Conservation (phyloP, 2,329 filamentous ascomycete species). For the Pseudogymnoascus sp. region DNA sequence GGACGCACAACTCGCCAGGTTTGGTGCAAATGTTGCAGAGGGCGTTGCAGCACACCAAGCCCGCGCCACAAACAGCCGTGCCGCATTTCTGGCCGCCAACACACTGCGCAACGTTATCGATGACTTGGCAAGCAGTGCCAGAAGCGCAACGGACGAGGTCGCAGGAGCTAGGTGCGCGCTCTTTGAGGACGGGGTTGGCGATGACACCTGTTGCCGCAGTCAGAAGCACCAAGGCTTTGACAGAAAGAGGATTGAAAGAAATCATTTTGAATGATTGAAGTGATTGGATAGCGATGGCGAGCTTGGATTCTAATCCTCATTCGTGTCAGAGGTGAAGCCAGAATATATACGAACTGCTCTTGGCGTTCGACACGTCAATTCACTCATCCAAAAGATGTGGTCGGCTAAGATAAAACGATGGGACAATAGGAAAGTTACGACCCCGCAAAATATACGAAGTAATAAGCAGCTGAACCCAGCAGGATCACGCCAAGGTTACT, state of each 20-base stretch:
- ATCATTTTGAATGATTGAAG: background rate
- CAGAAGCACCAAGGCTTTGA: background rate
- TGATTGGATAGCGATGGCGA: constrained; percentile 1
- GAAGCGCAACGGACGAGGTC: background rate
- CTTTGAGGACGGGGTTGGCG: background rate
- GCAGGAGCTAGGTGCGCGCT: background rate
- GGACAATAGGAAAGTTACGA: background rate
- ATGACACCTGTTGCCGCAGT: background rate
- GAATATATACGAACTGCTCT: constrained; percentile 5
- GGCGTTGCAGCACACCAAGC: background rate
- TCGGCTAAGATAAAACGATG: background rate
- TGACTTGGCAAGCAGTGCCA: background rate
- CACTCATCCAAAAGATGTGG: background rate
- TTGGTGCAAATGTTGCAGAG: background rate
- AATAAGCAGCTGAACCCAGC: background rate
- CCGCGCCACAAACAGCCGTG: background rate
- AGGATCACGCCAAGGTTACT: background rate
- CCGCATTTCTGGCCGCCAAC: background rate
- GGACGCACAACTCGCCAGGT: background rate
- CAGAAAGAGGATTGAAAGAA: background rate
- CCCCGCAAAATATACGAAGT: constrained; percentile 6
- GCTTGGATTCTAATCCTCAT: background rate
- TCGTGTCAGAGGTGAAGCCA: background rate
- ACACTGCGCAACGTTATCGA: background rate
- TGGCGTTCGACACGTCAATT: background rate